phyloP scores from a whole-genome alignment of 495 filamentous ascomycete genomes.

The Aspergillus affinis region DNA sequence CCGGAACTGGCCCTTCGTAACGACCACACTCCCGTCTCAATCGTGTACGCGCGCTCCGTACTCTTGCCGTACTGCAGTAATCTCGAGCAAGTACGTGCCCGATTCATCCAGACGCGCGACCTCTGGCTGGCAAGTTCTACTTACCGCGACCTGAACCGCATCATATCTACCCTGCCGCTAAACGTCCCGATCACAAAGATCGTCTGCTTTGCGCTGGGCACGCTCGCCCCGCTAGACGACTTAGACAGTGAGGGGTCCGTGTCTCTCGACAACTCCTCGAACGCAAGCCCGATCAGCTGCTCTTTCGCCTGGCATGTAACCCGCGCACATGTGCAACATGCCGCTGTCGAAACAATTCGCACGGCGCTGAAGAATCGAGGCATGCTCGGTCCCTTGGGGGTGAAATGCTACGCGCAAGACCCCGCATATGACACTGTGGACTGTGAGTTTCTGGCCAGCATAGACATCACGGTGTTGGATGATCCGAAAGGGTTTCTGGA shows the following conservation, averaged over 20 bases:
- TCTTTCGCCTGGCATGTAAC: background rate
- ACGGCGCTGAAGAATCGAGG: background rate
- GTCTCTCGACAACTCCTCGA: background rate
- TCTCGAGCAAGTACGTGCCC: conserved; percentile 1
- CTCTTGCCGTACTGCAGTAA: background rate
- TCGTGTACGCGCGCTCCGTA: conserved; percentile 18
- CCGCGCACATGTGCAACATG: conserved; percentile 23
- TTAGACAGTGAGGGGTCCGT: background rate
- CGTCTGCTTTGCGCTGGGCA: conserved; percentile 22
- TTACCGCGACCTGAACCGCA: conserved; percentile 9
- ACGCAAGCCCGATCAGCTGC: background rate
- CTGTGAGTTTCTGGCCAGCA: conserved; percentile 15
- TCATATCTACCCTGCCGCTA: conserved; percentile 9
- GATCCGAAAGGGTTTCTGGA: conserved; percentile 34
- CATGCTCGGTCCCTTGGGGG: conserved; percentile 8
- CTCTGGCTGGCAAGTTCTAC: conserved; percentile 16
- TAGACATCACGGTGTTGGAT: conserved; percentile 25
- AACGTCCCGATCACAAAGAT: conserved; percentile 18
- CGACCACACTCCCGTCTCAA: conserved; percentile 21
- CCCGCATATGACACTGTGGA: conserved; percentile 28
- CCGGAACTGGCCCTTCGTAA: conserved; percentile 14
- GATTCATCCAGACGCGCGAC: conserved; percentile 9
- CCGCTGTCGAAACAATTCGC: conserved; percentile 21
- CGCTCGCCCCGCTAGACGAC: conserved; percentile 9
- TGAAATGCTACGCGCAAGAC: conserved; percentile 31